Evolutionary conservation across 2,329 filamentous ascomycete genomes (phyloP).

Genomic region (Aspergillus eucalypticola): DNA sequence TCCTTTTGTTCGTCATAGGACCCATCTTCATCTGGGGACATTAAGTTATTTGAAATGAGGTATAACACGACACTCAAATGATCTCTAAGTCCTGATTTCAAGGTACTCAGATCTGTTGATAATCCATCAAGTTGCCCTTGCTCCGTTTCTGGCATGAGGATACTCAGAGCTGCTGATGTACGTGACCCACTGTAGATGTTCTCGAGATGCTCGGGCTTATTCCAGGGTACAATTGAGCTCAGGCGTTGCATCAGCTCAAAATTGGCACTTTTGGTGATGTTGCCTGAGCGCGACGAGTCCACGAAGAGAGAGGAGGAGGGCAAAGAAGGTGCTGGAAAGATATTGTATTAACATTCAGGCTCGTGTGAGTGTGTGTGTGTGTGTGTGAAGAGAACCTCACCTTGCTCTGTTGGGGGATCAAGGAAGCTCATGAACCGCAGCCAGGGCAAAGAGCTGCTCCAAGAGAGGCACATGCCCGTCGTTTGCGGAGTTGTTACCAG

Average conservation of each 20-base stretch:
- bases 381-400: conserved; percentile 1
- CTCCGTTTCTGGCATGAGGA: conserved; percentile 21
- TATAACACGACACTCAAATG: conserved; percentile 8
- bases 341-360: not conserved
- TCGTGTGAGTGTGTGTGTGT: not conserved
- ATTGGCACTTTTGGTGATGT: not conserved
- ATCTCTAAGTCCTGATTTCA: not conserved
- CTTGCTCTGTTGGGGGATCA: not conserved
- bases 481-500: conserved; percentile 20
- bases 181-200: conserved; percentile 16
- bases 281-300: not conserved
- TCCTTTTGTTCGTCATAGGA: not conserved
- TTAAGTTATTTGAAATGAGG: conserved; percentile 21
- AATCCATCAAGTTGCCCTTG: conserved; percentile 2
- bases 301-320: not conserved
- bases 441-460: conserved; percentile 20
- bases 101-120: not conserved
- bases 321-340: conserved; percentile 7
- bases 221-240: conserved; percentile 18
- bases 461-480: conserved; percentile 11
- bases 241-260: conserved; percentile 11
- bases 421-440: conserved; percentile 19
- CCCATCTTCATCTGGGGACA: not conserved
- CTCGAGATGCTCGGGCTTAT: conserved; percentile 3
- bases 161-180: conserved; percentile 15